Base-by-base conservation (phyloP, 2,329 filamentous ascomycete genomes). In the Calcarisporium arbuscula region DNA sequence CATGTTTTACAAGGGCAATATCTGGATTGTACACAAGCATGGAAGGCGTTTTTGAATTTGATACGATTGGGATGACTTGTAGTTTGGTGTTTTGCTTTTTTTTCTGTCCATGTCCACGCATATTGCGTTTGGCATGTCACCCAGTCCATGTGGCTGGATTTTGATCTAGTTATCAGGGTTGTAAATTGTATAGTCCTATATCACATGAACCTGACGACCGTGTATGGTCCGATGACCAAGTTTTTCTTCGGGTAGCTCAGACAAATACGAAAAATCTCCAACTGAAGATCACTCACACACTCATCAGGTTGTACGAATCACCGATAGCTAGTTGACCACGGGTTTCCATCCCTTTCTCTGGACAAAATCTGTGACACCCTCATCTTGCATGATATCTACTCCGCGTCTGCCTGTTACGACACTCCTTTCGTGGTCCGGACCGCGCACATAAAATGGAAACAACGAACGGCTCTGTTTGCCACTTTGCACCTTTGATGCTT, bases 361-460 rank as follows among this genome's bases (percentile, higher is more conserved):
- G 6, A 71, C 51, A 51, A 74, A 84, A 2, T 64, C 67, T 15
- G 60, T 51, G 3, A 84, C 73, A 0, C 69, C 69, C 46, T 82
- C 77, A 45, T 85, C 78, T 16, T 48, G 53, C 30, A 85, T 60
- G 4, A 84, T 67, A 17, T 85, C 77, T 5, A 51, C 56, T 2
- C 72, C 77, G 8, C 63, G 58, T 34, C 80, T 62, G 2, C 77
- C 78, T 3, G 80, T 85, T 4, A 85, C 65, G 3, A 84, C 61
- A 49, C 80, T 85, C n/a, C 68, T 64, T 57, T 85, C 81, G 23
- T 63, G 46, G 2, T 80, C 74, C 5, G 68, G 64, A 0, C 80
- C 81, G 7, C 62, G 58, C 2, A 85, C 76, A 39, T 74, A 67
- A 42, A 85, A 85, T 0, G 76, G 64, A 46, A 74, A 81, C 0